Evolutionary conservation across 1,284 basidiomycete species (phyloP).

Genomic region (Singerocomus inundabilis): DNA sequence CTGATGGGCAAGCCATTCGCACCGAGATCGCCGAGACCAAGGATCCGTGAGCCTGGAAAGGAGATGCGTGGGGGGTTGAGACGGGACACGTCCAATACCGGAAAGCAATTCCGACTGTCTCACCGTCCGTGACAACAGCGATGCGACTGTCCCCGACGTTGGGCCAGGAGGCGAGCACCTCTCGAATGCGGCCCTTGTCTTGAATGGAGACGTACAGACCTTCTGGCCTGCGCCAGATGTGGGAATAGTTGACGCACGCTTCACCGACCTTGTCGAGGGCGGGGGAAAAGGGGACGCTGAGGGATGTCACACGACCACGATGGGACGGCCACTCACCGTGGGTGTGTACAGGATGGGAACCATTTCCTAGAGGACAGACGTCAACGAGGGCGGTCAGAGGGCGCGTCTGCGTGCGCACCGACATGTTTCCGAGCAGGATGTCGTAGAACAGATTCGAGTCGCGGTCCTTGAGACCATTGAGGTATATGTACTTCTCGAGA

Average conservation of each 20-base stretch:
- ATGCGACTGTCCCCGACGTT: slow-evolving; percentile 53
- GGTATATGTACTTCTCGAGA: slow-evolving; percentile 72
- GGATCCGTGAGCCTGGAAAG: slow-evolving; percentile 57
- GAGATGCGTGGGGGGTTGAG: background rate
- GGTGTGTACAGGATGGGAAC: slow-evolving; percentile 80
- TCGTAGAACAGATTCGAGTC: slow-evolving; percentile 68
- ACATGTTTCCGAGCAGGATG: slow-evolving; percentile 55
- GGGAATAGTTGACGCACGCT: slow-evolving; percentile 71
- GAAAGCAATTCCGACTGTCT: background rate
- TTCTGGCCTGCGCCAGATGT: slow-evolving; percentile 75
- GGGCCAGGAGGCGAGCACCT: slow-evolving; percentile 63
- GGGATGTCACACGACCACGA: slow-evolving; percentile 13
- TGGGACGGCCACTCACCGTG: slow-evolving; percentile 37
- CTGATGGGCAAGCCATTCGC: slow-evolving; percentile 75
- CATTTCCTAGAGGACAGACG: slow-evolving; percentile 35
- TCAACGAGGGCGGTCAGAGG: background rate
- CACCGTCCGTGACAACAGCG: slow-evolving; percentile 77
- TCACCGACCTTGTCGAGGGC: slow-evolving; percentile 59
- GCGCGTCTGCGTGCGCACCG: slow-evolving; percentile 30
- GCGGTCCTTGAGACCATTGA: slow-evolving; percentile 61
- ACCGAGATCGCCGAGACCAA: slow-evolving; percentile 81
- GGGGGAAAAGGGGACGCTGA: background rate
- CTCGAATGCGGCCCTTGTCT: slow-evolving; percentile 67
- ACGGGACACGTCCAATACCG: background rate
- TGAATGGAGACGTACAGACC: slow-evolving; percentile 69